Conservation (phyloP, 257 asterid species). For the Penstemon barbatus region DNA sequence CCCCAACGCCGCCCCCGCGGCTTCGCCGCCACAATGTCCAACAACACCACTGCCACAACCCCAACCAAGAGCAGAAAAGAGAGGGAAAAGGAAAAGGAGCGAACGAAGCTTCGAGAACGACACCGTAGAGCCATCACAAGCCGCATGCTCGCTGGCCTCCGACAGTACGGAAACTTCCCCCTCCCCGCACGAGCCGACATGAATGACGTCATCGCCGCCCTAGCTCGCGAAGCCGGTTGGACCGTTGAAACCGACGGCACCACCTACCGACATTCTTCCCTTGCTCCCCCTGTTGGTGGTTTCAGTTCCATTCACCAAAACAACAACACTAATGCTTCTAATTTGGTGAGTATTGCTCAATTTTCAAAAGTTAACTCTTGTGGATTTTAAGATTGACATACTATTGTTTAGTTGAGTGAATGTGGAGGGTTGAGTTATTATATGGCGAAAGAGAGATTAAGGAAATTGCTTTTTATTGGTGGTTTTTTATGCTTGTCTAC, state of each 20-base stretch:
- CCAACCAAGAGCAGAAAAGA: slow-evolving; percentile 53
- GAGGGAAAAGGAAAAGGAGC: slow-evolving; percentile 74
- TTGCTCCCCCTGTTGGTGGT: slow-evolving; percentile 37
- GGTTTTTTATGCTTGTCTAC: too few species aligned
- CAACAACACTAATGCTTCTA: slow-evolving; percentile 38
- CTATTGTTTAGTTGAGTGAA: too few species aligned
- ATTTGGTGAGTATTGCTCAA: slow-evolving; percentile 38
- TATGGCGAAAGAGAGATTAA: too few species aligned
- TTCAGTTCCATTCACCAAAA: slow-evolving; percentile 39
- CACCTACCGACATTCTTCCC: slow-evolving; percentile 53
- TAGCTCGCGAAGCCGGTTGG: slow-evolving; percentile 80
- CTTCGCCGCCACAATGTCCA: slow-evolving; percentile 59
- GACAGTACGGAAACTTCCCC: slow-evolving; percentile 72
- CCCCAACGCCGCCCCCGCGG: slow-evolving; percentile 77
- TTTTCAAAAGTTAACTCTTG: too few species aligned
- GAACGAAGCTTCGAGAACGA: slow-evolving; percentile 74
- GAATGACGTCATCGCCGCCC: slow-evolving; percentile 80
- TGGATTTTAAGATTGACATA: too few species aligned
- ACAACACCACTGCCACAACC: slow-evolving; percentile 25
- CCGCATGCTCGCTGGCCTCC: slow-evolving; percentile 74
- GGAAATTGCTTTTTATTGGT: not conserved
- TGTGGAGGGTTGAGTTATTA: too few species aligned
- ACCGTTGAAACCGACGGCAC: slow-evolving; percentile 66
- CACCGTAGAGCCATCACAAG: slow-evolving; percentile 80
- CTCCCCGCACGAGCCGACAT: slow-evolving; percentile 77